Conservation (phyloP, 352 stramenopile genomes). For the Pythium pyrilobum region DNA sequence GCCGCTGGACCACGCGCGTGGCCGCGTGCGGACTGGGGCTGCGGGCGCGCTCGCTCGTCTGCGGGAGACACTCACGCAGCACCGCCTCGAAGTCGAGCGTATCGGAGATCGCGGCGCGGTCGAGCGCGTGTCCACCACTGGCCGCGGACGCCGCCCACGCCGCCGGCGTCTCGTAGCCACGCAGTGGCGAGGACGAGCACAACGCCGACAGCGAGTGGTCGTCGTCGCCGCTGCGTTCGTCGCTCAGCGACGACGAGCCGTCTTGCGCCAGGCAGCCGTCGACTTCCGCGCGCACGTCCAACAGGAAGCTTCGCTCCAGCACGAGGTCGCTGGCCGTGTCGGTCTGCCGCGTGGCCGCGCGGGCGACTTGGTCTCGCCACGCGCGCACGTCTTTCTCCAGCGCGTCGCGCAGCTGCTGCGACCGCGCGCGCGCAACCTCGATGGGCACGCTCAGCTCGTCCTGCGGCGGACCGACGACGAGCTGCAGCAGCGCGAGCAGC, state of each 20-base stretch:
- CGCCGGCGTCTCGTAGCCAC: no score
- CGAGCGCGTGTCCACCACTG: no score
- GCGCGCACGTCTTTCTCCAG: not conserved
- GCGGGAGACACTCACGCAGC: no score
- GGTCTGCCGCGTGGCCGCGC: not conserved
- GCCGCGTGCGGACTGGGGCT: no score
- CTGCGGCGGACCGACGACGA: not conserved
- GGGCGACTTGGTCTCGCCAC: slow-evolving; percentile 4
- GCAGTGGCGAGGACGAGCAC: not conserved
- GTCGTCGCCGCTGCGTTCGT: not conserved
- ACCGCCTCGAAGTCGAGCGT: no score
- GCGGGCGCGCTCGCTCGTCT: no score
- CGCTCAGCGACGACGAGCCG: not conserved
- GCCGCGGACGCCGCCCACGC: no score
- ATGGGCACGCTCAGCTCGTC: no score
- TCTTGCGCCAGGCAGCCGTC: not conserved
- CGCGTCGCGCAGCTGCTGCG: not conserved
- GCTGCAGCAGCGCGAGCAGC: not conserved
- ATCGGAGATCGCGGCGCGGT: no score
- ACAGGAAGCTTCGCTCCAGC: slow-evolving; percentile 1
- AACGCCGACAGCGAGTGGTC: not conserved
- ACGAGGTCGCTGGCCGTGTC: not conserved
- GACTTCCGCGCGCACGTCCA: slow-evolving; percentile 5
- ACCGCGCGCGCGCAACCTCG: no score
- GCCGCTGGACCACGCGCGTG: not conserved